phyloP scores from a whole-genome alignment of 2,329 filamentous ascomycete genomes.

The Cadophora luteo-olivacea region DNA sequence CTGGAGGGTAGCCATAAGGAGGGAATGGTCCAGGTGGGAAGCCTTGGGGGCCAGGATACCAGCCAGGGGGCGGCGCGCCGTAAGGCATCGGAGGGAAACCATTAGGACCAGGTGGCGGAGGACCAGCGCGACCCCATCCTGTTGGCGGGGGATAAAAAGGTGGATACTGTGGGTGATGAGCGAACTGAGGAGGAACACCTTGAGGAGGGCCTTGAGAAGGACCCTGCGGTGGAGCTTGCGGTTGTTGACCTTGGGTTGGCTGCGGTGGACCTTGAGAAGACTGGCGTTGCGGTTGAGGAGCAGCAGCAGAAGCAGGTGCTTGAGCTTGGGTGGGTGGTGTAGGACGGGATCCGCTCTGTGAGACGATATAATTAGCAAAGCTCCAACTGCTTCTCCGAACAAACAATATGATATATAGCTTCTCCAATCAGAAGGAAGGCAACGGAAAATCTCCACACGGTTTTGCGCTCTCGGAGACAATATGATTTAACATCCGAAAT shows the following conservation, averaged over 20 bases:
- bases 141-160: constrained; percentile 51
- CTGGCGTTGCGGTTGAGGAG: constrained; percentile 32
- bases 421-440: constrained; percentile 95
- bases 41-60: constrained; percentile 78
- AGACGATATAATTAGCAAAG: constrained; percentile 44
- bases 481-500: constrained; percentile 95
- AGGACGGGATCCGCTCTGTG: constrained; percentile 52
- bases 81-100: constrained; percentile 80
- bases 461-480: constrained; percentile 92
- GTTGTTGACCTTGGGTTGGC: constrained; percentile 28
- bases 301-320: constrained; percentile 18
- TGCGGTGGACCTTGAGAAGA: constrained; percentile 29
- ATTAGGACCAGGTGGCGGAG: constrained; percentile 63
- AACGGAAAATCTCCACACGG: constrained; percentile 97
- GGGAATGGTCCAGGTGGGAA: constrained; percentile 69
- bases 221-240: constrained; percentile 24
- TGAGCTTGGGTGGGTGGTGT: constrained; percentile 33
- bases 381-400: constrained; percentile 18
- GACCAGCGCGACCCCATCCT: constrained; percentile 61
- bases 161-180: constrained; percentile 52
- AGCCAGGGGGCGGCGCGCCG: constrained; percentile 72
- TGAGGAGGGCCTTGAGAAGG: constrained; percentile 29
- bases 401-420: constrained; percentile 18
- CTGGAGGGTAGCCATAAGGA: constrained; percentile 59
- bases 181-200: constrained; percentile 36